Evolutionary conservation across 257 asterid species (phyloP).

Genomic region (Solanum tacnaense): DNA sequence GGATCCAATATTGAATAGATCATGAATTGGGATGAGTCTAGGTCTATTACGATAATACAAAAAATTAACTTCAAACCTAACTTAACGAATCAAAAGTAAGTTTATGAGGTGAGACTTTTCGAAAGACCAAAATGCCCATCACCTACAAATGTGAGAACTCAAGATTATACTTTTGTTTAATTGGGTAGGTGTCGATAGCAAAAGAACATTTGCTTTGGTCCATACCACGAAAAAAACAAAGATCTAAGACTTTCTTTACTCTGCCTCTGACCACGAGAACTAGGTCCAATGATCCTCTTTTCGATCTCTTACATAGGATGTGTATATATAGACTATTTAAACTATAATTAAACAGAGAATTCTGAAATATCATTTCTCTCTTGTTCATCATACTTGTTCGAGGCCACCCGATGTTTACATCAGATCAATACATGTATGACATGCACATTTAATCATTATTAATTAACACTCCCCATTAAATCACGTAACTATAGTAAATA

Average conservation of each 20-base stretch:
- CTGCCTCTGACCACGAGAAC: background rate
- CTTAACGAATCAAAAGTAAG: background rate
- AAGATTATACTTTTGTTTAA: background rate
- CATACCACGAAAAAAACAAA: background rate
- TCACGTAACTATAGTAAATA: background rate
- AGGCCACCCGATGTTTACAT: background rate
- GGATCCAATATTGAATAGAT: background rate
- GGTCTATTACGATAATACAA: background rate
- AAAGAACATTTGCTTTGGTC: background rate
- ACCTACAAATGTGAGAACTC: background rate
- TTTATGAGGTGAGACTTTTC: background rate
- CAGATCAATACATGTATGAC: background rate
- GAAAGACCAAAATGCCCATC: background rate
- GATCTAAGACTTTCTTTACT: background rate
- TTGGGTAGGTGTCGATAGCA: background rate
- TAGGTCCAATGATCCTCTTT: background rate
- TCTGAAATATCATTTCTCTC: background rate
- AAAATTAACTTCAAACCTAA: too few relatives aligned
- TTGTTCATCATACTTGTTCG: background rate
- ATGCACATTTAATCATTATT: too few relatives aligned
- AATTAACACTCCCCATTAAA: background rate
- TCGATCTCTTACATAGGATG: background rate
- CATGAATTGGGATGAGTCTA: background rate
- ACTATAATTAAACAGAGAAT: background rate
- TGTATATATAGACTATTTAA: background rate